Evolutionary conservation across 148 eudicot species (phyloP), one percentile per base, ranked within the genome.

Genomic region (Rhododendron mucronatum): DNA sequence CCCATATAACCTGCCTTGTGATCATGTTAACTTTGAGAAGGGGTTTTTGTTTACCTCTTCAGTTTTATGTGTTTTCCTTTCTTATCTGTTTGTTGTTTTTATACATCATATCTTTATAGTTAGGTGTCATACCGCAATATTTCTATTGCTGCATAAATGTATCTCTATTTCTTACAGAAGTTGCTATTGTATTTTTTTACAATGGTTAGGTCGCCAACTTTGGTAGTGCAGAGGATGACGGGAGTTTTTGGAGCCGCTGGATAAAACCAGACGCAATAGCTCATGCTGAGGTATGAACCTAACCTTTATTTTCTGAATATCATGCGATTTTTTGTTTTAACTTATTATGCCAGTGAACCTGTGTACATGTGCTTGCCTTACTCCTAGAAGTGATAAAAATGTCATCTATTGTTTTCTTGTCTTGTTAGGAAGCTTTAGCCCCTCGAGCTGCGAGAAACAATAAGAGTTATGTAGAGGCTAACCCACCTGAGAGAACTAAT

Each of bases 221-320:
- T 84, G 82, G 93, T 84, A 94, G 90, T 90, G 96, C 99, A 79
- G 99, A 97, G 89, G 98, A 97, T 89, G 99, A 97, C 87, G 93
- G 97, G n/a, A 92, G 92, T 85, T 97, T 97, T 83, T 97, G 99
- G 99, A 97, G 98, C 89, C 96, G 99, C 77, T 94, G 97, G 99
- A 97, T 97, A 86, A 95, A 95, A 87, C 98, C 98, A 5, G 98
- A 95, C 11, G 91, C 96, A 88, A 85, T 96, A 87, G 86, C 94
- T 44, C 98, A 97, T 75, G 99, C 98, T 82, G 99, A 97, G 88
- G 99, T 97, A 89, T 53, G 85, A n/a, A 77, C 76, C 28, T 61
- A 26, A 57, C 65, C 8, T 84, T 83, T 69, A 16, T 0, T 16
- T 6, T 78, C 44, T 30, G 30, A 41, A 28, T 39, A 44, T 74